Evolutionary conservation across 495 filamentous ascomycete genomes (phyloP), one percentile per base, ranked within the genome.

Genomic region (Haplographium delicatum): DNA sequence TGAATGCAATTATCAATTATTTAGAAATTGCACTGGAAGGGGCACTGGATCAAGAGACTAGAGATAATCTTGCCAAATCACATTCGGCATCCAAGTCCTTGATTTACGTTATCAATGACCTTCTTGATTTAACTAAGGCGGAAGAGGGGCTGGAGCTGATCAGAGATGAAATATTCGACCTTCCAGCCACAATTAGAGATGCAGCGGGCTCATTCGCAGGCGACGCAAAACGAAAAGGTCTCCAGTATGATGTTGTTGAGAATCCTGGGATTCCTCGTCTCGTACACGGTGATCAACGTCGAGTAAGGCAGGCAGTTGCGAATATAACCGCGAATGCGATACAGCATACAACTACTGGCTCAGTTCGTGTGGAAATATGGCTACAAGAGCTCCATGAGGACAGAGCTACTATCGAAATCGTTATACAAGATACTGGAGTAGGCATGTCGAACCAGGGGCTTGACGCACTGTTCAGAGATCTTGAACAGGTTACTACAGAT

Each of bases 1-100:
- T 97, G 3, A 96, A 96, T 64, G 91, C 91, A 18, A 94, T 97
- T 59, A 93, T 97, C 62, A 97, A 97, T 58, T 96, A 93, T 51
- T 71, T 97, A 2, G 91, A 97, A 59, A 96, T 96, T 54, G 91
- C 91, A 0, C 69, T 97, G 2, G 91, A 97, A 64, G 88, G 88
- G 2, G 67, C 80, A 0, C 72, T 96, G 2, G 90, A 96, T 58
- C 64, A 73, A 7, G 91, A 96, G 53, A 95, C 88, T 1, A 75
- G 91, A 22, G 91, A 96, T 15, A 94, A 94, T 54, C 72, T 97
- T 23, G 79, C 85, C 6, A 85, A 78, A 48, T 94, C 90, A 5
- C 89, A 97, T 59, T 94, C 89, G 9, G 91, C 91, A n/a, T 97
- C 91, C 1, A 95, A 95, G 63, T 95, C 88, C 1, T 70, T 96